A percentile compares a stretch with the other conserved stretches of the same genome.
Conservation (phyloP, 2,329 filamentous ascomycete genomes). For the Fusarium nelsonii region DNA sequence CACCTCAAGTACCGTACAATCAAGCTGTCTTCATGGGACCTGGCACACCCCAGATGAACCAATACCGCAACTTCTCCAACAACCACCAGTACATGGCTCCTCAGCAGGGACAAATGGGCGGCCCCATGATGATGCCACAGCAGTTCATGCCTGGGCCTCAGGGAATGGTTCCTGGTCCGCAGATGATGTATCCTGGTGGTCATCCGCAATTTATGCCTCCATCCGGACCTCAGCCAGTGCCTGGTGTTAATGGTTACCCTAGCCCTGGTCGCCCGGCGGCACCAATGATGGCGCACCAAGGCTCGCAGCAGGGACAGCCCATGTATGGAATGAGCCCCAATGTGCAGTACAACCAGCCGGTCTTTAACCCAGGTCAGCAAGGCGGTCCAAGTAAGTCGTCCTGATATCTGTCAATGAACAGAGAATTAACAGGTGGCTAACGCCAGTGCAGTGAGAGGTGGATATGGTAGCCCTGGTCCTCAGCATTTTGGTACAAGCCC, state of each 20-base stretch:
- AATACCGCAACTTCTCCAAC: conserved; percentile 78
- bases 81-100: conserved; percentile 77
- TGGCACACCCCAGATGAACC: conserved; percentile 76
- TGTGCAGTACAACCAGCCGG: conserved; percentile 80
- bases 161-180: conserved; percentile 75
- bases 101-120: conserved; percentile 77
- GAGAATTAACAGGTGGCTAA: conserved; percentile 52
- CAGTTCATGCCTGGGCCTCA: conserved; percentile 81
- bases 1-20: conserved; percentile 77
- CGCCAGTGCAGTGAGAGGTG: conserved; percentile 68
- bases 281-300: conserved; percentile 94
- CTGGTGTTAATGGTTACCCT: conserved; percentile 82
- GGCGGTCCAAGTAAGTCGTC: conserved; percentile 75
- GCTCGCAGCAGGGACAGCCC: conserved; percentile 89
- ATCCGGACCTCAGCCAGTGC: conserved; percentile 67
- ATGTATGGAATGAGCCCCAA: conserved; percentile 82
- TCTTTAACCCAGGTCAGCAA: conserved; percentile 76
- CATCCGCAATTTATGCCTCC: conserved; percentile 74
- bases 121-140: conserved; percentile 85
- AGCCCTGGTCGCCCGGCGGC: conserved; percentile 84
- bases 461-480: conserved; percentile 69
- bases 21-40: conserved; percentile 80
- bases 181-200: conserved; percentile 84
- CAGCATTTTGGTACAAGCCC: conserved; percentile 76
- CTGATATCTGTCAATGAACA: conserved; percentile 12